These are phyloP conservation scores for Chaetoceros tenuissimus DNA, from an alignment of 108 stramenopile genomes.

Conservation along the genomic window DNA sequence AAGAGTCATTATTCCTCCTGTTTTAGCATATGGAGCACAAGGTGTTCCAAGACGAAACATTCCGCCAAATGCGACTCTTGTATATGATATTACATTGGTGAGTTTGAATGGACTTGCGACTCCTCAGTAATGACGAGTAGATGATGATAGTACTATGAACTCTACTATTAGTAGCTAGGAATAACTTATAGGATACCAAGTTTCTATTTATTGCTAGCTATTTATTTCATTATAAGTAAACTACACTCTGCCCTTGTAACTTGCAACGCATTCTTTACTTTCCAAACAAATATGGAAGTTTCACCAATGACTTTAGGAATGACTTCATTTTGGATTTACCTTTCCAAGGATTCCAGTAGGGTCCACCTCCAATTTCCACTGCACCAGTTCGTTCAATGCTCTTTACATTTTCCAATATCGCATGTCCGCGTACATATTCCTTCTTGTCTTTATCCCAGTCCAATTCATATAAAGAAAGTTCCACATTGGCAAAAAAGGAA, in stretches of 20 bases:
- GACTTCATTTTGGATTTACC: slow-evolving; percentile 31
- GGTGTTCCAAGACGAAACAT: slow-evolving; percentile 72
- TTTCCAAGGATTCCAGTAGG: slow-evolving; percentile 50
- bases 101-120: slow-evolving; percentile 77
- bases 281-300: slow-evolving; percentile 18
- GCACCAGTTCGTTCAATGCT: slow-evolving; percentile 40
- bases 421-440: slow-evolving; percentile 34
- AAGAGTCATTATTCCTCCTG: slow-evolving; percentile 69
- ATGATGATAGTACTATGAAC: too few species aligned
- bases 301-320: slow-evolving; percentile 21
- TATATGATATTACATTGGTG: slow-evolving; percentile 75
- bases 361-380: slow-evolving; percentile 72
- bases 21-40: slow-evolving; percentile 57
- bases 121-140: slow-evolving; percentile 69
- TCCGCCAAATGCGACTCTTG: slow-evolving; percentile 74
- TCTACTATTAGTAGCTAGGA: too few species aligned
- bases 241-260: too few species aligned
- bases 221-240: too few species aligned
- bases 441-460: slow-evolving; percentile 39
- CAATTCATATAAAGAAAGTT: slow-evolving; percentile 60
- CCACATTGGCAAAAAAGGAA: slow-evolving; percentile 53
- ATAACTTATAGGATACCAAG: too few species aligned
- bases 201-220: too few species aligned
- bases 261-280: not conserved
- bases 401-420: slow-evolving; percentile 37